Evolutionary conservation across 2,329 filamentous ascomycete species (phyloP).

Genomic region (Mycosphaerella sp.): DNA sequence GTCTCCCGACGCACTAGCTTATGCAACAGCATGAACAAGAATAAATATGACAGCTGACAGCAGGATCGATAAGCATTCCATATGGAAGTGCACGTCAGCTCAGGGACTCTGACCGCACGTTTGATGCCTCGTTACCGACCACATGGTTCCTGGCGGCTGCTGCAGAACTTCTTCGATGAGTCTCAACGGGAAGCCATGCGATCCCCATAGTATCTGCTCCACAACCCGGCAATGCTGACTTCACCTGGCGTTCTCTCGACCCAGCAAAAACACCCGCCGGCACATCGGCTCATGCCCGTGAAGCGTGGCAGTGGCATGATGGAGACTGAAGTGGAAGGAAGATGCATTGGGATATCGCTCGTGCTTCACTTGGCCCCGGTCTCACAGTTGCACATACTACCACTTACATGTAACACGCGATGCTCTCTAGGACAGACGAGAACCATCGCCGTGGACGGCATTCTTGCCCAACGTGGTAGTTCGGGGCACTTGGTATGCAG

Average conservation of each 20-base stretch:
- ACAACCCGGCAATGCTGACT: constrained; percentile 5
- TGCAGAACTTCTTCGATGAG: no score
- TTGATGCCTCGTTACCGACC: no score
- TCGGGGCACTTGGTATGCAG: background rate
- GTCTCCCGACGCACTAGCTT: no score
- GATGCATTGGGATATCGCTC: background rate
- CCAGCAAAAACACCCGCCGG: background rate
- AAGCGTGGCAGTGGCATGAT: no score
- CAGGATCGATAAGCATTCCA: no score
- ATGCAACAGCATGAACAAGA: no score
- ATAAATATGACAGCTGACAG: no score
- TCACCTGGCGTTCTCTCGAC: background rate
- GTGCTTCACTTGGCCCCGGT: background rate
- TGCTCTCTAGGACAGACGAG: background rate
- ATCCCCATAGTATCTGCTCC: background rate
- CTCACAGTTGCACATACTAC: background rate
- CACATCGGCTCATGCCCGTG: background rate
- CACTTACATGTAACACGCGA: background rate
- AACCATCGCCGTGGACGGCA: background rate
- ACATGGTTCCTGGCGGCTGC: no score
- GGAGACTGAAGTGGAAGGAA: background rate
- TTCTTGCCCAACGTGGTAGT: constrained; percentile 4
- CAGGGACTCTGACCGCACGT: no score
- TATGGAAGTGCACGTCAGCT: no score
- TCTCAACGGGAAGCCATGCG: background rate